Evolutionary conservation across 176 grass and related monocot species (phyloP).

Genomic region (Carex kokanica): DNA sequence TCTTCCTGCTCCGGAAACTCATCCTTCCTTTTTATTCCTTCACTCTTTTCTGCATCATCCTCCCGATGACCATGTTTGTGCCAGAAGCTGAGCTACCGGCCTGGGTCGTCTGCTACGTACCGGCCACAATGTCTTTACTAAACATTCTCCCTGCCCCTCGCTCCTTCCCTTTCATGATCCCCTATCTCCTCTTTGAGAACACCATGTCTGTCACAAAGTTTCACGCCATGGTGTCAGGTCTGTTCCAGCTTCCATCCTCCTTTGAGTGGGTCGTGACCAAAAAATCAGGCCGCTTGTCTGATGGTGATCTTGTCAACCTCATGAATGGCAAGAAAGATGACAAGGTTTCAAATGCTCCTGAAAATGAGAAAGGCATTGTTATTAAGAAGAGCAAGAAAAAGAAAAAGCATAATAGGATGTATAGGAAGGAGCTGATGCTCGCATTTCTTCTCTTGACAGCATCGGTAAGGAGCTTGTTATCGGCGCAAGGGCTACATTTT

Average conservation of each 20-base stretch:
- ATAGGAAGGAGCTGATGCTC: constrained; percentile 42
- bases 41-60: constrained; percentile 48
- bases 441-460: constrained; percentile 47
- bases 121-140: constrained; percentile 45
- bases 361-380: neutral
- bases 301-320: constrained; percentile 30
- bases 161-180: constrained; percentile 50
- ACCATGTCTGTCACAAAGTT: constrained; percentile 67
- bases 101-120: constrained; percentile 54
- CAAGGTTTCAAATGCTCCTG: neutral
- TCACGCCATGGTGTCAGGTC: constrained; percentile 49
- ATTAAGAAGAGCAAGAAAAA: constrained; percentile 21
- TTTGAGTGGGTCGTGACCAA: constrained; percentile 56
- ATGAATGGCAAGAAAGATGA: constrained; percentile 9
- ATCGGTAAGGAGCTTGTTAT: constrained; percentile 43
- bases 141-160: constrained; percentile 45
- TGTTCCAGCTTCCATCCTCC: constrained; percentile 45
- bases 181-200: constrained; percentile 50
- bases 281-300: constrained; percentile 43
- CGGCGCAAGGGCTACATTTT: constrained; percentile 47
- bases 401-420: constrained; percentile 46
- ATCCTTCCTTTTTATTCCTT: constrained; percentile 55
- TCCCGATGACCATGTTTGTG: constrained; percentile 54
- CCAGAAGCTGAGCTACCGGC: constrained; percentile 41
- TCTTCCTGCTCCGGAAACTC: constrained; percentile 51